Conservation (phyloP, 2,329 filamentous ascomycete genomes). For the Apiospora koreana region DNA sequence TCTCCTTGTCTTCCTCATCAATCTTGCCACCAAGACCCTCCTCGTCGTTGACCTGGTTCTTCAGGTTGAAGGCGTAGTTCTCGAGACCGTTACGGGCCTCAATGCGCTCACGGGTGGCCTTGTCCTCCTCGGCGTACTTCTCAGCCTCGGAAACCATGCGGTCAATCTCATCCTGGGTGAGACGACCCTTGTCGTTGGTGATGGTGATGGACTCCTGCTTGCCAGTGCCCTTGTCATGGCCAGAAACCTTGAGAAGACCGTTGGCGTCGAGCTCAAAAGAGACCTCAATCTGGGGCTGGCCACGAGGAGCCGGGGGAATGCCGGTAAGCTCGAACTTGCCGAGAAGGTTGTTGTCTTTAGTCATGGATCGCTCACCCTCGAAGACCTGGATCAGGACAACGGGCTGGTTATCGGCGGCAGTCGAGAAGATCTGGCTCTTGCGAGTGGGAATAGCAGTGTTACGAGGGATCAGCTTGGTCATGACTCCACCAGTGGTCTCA, state of each 20-base stretch:
- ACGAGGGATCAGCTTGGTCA: conserved; percentile 94
- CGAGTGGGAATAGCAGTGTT: conserved; percentile 94
- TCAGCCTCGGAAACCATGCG: conserved; percentile 99
- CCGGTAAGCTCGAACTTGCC: conserved; percentile 98
- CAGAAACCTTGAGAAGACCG: conserved; percentile 95
- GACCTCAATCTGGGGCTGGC: conserved; percentile 97
- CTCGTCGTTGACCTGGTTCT: conserved; percentile 98
- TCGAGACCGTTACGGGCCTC: conserved; percentile 95
- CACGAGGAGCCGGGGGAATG: conserved; percentile 92
- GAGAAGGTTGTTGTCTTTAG: conserved; percentile 95
- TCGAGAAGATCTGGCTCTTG: conserved; percentile 98
- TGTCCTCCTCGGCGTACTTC: conserved; percentile 99
- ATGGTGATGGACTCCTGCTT: conserved; percentile 98
- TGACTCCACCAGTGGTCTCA: conserved; percentile 95
- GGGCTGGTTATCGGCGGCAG: conserved; percentile 94
- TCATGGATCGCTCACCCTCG: conserved; percentile 91
- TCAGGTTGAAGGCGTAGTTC: conserved; percentile 98
- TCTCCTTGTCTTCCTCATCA: conserved; percentile 97
- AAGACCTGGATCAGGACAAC: conserved; percentile 94
- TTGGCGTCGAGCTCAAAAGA: conserved; percentile 98
- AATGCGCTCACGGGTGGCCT: conserved; percentile 95
- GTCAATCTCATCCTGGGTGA: conserved; percentile 95
- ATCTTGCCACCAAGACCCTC: conserved; percentile 98
- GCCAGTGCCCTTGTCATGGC: conserved; percentile 96
- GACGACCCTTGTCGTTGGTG: conserved; percentile 98